Conservation (phyloP, 306 rosid species). For the Nissolia schottii region DNA sequence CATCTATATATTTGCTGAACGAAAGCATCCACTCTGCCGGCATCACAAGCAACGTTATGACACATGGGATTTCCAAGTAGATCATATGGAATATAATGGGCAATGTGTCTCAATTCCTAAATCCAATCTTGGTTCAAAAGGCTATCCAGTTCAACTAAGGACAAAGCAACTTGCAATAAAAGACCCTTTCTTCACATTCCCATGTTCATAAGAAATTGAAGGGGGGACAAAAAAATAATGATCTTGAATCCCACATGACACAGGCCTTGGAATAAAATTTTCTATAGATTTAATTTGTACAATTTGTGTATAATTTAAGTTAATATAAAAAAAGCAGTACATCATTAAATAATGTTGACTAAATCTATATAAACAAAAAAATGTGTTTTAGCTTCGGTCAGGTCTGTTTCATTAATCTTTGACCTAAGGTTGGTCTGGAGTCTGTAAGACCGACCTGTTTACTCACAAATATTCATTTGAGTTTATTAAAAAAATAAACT, state of each 20-base stretch:
- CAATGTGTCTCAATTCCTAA: neutral
- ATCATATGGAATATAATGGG: neutral
- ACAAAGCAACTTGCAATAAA: neutral
- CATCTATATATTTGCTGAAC: neutral
- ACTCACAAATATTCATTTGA: too few relatives aligned
- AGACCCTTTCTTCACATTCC: neutral
- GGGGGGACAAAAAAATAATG: neutral
- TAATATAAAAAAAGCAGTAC: neutral
- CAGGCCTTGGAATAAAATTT: neutral
- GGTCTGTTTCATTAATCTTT: too few relatives aligned
- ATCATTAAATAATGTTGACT: neutral
- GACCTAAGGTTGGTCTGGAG: too few relatives aligned
- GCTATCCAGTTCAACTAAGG: neutral
- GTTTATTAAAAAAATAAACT: too few relatives aligned
- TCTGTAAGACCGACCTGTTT: too few relatives aligned
- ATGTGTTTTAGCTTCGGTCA: too few relatives aligned
- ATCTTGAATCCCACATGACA: neutral
- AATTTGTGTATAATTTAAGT: neutral
- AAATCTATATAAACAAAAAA: neutral
- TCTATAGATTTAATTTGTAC: neutral
- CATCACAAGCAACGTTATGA: slow-evolving; percentile 26
- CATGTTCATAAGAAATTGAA: neutral
- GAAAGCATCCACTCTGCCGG: neutral
- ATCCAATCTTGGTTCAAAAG: neutral
- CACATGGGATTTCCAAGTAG: neutral